Base-by-base conservation (phyloP, 1,139 yeast genomes). In the Zygosaccharomyces sapae region DNA sequence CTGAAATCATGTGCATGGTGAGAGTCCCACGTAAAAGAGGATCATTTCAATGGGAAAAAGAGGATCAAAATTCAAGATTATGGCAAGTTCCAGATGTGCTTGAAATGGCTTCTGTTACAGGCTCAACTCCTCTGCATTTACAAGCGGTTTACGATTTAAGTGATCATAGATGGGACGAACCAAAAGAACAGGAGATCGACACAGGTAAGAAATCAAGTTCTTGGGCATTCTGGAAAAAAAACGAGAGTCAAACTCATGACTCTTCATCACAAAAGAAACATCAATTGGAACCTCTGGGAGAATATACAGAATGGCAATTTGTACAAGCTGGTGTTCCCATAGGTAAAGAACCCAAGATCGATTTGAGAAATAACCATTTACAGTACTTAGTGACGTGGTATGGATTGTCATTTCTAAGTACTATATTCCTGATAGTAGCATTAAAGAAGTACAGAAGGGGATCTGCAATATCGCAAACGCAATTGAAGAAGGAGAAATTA, bases 321-420 rank as follows among this genome's bases (percentile, higher is more conserved):
- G 71, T 80, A 46, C 76, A 75, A 46, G 82, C 86, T 13, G 99
- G 98, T 42, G 94, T 90, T 3, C 99, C 99, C 3, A 67, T 94
- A 22, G 98, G 96, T 1, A 80, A 84, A 45, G 70, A 75, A 4
- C 94, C 97, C 10, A 80, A 80, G 58, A 80, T 92, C 25, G 89
- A 83, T 54, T 76, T 88, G 62, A 79, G 84, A 55, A 94, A 92
- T 66, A 89, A 90, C 62, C 99, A 92, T 65, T 71, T 90, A 67
- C 96, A 92, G 67, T 92, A 92, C 65, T 71, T 92, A 59, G 79
- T 88, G 20, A 92, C 99, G 0, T 92, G 99, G 99, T 92, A 86
- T 65, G 96, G 95, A 0, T 76, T 89, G 36, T 81, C 89, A 0
- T 59, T 84, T 35, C 77, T 86, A 33, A 84, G 95, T 40, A 62